phyloP scores from a whole-genome alignment of 108 stramenopile species.

The Nitzschia sp. region DNA sequence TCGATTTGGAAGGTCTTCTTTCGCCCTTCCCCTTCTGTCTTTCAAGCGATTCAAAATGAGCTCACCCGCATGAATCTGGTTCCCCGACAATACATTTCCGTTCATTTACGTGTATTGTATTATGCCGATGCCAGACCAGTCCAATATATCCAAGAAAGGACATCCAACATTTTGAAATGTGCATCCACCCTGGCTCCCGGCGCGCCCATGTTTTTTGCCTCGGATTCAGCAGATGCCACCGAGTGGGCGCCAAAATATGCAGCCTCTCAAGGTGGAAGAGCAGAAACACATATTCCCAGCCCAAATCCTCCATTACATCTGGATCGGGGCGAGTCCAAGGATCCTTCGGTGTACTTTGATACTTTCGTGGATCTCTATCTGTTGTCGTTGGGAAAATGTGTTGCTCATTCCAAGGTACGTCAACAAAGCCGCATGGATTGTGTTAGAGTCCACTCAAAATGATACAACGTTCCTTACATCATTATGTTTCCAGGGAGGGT shows the following conservation, averaged over 20 bases:
- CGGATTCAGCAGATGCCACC: constrained; percentile 35
- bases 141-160: constrained; percentile 6
- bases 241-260: constrained; percentile 20
- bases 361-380: constrained; percentile 54
- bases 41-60: constrained; percentile 20
- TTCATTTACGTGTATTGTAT: constrained; percentile 50
- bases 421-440: not conserved
- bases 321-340: constrained; percentile 17
- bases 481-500: constrained; percentile 41
- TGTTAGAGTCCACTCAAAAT: too few relatives aligned
- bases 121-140: constrained; percentile 16
- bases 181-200: constrained; percentile 35
- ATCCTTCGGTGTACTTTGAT: constrained; percentile 39
- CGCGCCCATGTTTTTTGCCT: constrained; percentile 47
- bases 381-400: constrained; percentile 36
- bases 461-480: too few relatives aligned
- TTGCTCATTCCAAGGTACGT: constrained; percentile 24
- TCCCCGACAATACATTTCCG: constrained; percentile 39
- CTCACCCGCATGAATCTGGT: constrained; percentile 26
- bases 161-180: constrained; percentile 48
- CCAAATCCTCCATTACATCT: constrained; percentile 41
- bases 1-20: constrained; percentile 36
- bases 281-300: not conserved
- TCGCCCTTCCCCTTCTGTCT: constrained; percentile 38
- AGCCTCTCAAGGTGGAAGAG: constrained; percentile 1